Evolutionary conservation across 495 filamentous ascomycete genomes (phyloP), one percentile per base, ranked within the genome.

Genomic region (Venustampulla echinocandica): DNA sequence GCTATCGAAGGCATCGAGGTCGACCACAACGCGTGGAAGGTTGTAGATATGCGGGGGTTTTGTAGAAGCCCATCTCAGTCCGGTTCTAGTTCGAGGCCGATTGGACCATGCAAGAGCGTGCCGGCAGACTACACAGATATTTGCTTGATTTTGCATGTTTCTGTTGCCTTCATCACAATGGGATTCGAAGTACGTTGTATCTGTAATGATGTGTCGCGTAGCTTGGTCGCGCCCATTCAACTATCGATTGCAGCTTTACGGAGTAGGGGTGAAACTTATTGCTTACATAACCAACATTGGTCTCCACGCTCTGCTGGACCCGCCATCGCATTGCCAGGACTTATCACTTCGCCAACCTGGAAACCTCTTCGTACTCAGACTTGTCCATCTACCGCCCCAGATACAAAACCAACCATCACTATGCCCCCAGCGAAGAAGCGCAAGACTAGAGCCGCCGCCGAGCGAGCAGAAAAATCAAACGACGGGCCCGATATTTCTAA

Each of bases 351-450:
- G n/a, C n/a, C n/a, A n/a, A n/a, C n/a, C n/a, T n/a, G n/a, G n/a
- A n/a, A n/a, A n/a, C n/a, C n/a, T n/a, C n/a, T n/a, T n/a, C n/a
- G n/a, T n/a, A n/a, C n/a, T n/a, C n/a, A n/a, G n/a, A n/a, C n/a
- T n/a, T n/a, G n/a, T n/a, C n/a, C n/a, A n/a, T n/a, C n/a, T n/a
- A n/a, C n/a, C n/a, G n/a, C n/a, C n/a, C n/a, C n/a, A n/a, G n/a
- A n/a, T n/a, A n/a, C n/a, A n/a, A n/a, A n/a, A n/a, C n/a, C n/a
- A n/a, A n/a, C n/a, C n/a, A n/a, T n/a, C n/a, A n/a, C n/a, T n/a
- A 56, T 59, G 68, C 69, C 69, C 30, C 68, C 69, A 28, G 60
- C 70, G 19, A 74, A 74, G 57, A 75, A 67, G 53, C 66, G 68
- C 54, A 75, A 69, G 53, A 69, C 67, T 7, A 48, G 54, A 2